These are phyloP conservation scores for Somion occarium DNA, from an alignment of 1,284 basidiomycete genomes.

Conservation along the genomic window DNA sequence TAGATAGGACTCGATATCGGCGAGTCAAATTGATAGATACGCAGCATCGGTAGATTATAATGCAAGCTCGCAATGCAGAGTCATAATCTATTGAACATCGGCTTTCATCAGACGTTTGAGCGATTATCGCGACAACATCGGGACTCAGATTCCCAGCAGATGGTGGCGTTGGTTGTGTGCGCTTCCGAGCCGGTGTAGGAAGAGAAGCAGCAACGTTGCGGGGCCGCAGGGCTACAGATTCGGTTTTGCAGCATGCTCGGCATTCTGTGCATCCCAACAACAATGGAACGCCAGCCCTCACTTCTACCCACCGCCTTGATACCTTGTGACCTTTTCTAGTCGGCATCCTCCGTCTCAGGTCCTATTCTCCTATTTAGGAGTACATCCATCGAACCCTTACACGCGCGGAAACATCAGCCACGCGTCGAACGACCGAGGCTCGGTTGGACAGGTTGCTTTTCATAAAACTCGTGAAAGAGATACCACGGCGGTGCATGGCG, in stretches of 20 bases:
- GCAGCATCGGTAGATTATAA: background rate
- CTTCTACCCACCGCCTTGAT: background rate
- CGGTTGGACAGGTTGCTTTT: constrained; percentile 6
- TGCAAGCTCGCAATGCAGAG: no score
- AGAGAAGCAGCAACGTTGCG: background rate
- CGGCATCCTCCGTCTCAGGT: constrained; percentile 1
- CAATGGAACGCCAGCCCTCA: background rate
- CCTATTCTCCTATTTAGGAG: background rate
- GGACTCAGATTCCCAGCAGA: background rate
- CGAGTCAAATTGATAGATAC: background rate
- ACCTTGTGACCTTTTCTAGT: constrained; percentile 6
- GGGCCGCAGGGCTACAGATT: background rate
- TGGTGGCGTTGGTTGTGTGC: no score
- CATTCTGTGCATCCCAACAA: background rate
- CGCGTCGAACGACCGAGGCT: constrained; percentile 7
- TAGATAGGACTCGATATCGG: background rate
- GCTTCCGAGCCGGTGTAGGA: background rate
- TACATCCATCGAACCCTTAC: background rate
- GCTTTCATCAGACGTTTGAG: background rate
- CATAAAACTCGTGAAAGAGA: constrained; percentile 5
- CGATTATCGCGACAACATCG: background rate
- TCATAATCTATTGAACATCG: background rate
- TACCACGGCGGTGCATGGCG: constrained; percentile 8
- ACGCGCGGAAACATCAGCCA: constrained; percentile 6
- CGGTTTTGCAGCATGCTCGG: background rate